phyloP scores from a whole-genome alignment of 2,329 filamentous ascomycete genomes.

The Xylariaceae sp. region DNA sequence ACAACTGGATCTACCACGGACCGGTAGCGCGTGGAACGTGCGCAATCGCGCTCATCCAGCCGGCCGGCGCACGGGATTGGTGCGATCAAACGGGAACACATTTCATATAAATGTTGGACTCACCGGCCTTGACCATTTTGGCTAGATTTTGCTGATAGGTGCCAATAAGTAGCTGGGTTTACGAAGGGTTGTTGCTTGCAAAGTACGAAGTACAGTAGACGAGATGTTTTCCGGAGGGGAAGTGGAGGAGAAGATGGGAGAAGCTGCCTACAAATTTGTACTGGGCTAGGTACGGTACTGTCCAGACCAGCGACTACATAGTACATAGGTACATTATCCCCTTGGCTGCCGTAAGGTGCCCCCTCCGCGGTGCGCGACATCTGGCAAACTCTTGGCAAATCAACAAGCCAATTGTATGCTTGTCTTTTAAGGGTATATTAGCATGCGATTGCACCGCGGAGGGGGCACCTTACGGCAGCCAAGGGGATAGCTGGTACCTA shows the following conservation, averaged over 20 bases:
- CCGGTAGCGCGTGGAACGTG: conserved; percentile 44
- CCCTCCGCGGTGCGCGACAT: too few relatives aligned
- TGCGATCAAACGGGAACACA: conserved; percentile 23
- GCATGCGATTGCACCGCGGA: too few relatives aligned
- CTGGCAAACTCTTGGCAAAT: too few relatives aligned
- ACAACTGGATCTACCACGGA: conserved; percentile 43
- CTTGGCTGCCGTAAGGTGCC: too few relatives aligned
- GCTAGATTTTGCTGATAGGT: conserved; percentile 42
- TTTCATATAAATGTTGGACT: conserved; percentile 25
- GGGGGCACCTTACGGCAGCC: too few relatives aligned
- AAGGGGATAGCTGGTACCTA: too few relatives aligned
- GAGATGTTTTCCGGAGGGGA: conserved; percentile 14
- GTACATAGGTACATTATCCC: too few relatives aligned
- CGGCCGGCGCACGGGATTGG: conserved; percentile 26
- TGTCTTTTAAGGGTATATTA: too few relatives aligned
- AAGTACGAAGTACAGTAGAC: conserved; percentile 10
- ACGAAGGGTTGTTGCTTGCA: conserved; percentile 12
- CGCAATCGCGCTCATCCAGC: conserved; percentile 54
- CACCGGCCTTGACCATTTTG: conserved; percentile 92
- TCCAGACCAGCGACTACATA: too few relatives aligned
- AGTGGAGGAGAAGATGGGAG: conserved; percentile 10
- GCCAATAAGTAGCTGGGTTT: conserved; percentile 24
- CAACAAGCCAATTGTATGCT: too few relatives aligned
- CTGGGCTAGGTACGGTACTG: too few relatives aligned
- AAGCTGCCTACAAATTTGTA: conserved; percentile 23